phyloP scores from a whole-genome alignment of 805 yeast species.

The Suhomyces sp. region DNA sequence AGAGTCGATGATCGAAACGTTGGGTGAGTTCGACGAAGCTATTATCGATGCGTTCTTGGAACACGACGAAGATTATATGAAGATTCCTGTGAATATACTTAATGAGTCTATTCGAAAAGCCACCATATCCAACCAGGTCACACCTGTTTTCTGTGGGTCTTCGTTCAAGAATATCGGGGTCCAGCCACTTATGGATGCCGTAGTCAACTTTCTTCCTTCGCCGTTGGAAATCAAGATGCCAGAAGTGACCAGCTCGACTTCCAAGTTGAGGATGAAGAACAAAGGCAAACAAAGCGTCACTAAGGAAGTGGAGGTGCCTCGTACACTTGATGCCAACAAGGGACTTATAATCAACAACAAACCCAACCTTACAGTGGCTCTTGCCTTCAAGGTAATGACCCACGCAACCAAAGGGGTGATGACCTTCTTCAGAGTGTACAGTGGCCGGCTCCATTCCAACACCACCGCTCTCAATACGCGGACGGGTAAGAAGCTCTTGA shows the following conservation, averaged over 20 bases:
- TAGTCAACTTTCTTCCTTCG: constrained; percentile 74
- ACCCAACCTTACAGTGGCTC: constrained; percentile 64
- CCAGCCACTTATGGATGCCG: constrained; percentile 87
- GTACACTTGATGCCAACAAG: constrained; percentile 33
- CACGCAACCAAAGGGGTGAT: constrained; percentile 81
- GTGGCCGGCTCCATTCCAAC: constrained; percentile 69
- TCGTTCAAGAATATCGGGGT: constrained; percentile 92
- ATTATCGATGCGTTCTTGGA: constrained; percentile 78
- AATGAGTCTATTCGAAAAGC: constrained; percentile 59
- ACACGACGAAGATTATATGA: constrained; percentile 62
- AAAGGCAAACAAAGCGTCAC: constrained; percentile 14
- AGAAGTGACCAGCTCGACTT: constrained; percentile 36
- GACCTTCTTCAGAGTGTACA: constrained; percentile 84
- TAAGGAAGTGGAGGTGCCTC: constrained; percentile 22
- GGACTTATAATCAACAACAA: constrained; percentile 57
- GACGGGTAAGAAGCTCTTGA: constrained; percentile 61
- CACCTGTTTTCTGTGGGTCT: constrained; percentile 90
- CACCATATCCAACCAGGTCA: constrained; percentile 54
- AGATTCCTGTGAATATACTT: constrained; percentile 55
- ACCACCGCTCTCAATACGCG: constrained; percentile 64
- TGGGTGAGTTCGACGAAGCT: constrained; percentile 78
- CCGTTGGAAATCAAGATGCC: constrained; percentile 67
- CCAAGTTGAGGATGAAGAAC: constrained; percentile 14
- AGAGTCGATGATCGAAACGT: constrained; percentile 75
- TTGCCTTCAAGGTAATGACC: constrained; percentile 88